A percentile compares a stretch with the other conserved stretches of the same genome.
phyloP scores from a whole-genome alignment of 2,329 filamentous ascomycete species.

The Aspergillus quadrilineatus region DNA sequence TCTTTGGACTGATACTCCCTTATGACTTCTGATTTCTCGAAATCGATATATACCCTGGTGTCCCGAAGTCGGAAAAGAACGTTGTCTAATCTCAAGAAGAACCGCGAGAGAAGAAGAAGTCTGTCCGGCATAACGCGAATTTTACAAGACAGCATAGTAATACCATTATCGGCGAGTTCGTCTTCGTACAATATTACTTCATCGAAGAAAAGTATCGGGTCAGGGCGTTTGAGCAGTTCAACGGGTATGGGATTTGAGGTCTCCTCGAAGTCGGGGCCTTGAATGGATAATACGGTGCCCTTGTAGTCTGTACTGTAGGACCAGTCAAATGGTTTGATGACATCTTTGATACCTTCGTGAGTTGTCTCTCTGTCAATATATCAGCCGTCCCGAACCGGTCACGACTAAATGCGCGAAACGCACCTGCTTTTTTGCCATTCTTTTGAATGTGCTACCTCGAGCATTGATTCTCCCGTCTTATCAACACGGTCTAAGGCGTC shows the following conservation, averaged over 20 bases:
- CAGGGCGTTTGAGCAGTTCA: constrained; percentile 79
- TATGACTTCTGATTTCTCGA: constrained; percentile 73
- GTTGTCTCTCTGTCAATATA: constrained; percentile 64
- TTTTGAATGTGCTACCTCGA: constrained; percentile 88
- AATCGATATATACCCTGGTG: constrained; percentile 89
- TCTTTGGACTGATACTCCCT: constrained; percentile 90
- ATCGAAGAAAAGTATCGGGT: constrained; percentile 95
- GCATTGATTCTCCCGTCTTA: constrained; percentile 87
- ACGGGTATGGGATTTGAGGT: constrained; percentile 69
- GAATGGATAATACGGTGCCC: constrained; percentile 59
- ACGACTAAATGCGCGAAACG: neutral
- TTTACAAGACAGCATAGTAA: constrained; percentile 86
- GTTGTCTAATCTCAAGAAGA: constrained; percentile 91
- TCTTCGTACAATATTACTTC: constrained; percentile 96
- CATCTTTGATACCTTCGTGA: constrained; percentile 82
- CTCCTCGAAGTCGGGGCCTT: constrained; percentile 41
- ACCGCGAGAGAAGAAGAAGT: constrained; percentile 77
- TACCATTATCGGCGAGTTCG: constrained; percentile 96
- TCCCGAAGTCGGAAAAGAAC: constrained; percentile 86
- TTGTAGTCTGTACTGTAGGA: constrained; percentile 89
- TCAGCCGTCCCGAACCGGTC: constrained; percentile 37
- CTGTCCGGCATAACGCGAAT: constrained; percentile 87
- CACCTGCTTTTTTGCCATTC: constrained; percentile 76
- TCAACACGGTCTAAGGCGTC: constrained; percentile 88
- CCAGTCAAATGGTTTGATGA: constrained; percentile 97